Base-by-base conservation (phyloP, 176 grass and related monocot genomes). In the Phoenix roebelenii region DNA sequence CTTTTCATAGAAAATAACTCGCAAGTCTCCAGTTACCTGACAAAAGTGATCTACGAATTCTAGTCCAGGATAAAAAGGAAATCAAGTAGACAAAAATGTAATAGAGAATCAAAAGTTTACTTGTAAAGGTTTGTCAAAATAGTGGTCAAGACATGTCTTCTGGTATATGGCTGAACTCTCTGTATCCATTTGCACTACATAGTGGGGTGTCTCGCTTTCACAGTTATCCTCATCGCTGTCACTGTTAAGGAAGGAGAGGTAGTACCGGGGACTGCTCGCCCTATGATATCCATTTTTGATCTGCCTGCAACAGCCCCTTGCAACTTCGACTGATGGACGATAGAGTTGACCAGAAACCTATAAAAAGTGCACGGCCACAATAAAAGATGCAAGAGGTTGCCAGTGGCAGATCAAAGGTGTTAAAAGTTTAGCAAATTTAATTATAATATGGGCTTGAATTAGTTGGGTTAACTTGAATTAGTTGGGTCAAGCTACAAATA, bases 111-210 rank as follows among this genome's bases (percentile, higher is more conserved):
- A 22, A 55, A 55, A 10, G 54, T 23, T 22, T 23, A 55, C 54
- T 22, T 20, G 54, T 22, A 55, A 55, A 55, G 54, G 54, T 55
- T 55, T 55, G 3, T 55, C 54, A 22, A 55, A 55, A 55, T 55
- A 15, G 54, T 55, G 23, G 54, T 55, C 54, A 55, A 55, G 54
- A 55, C 54, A 55, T 23, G 5, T 55, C 22, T 55, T 55, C 54
- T 23, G 54, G 54, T 55, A 55, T 55, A 55, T 55, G 54, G 54
- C 54, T 55, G 54, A 55, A 55, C 54, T 20, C 22, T 55, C 54
- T 10, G 54, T 55, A 55, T 55, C 54, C 54, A 55, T 55, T 22
- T 55, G 54, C 54, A 55, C 54, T 23, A 55, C 18, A 3, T 20
- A 20, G 54, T 3, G 54, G 12, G 54, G 54, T 7, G 19, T 20